Evolutionary conservation across 495 filamentous ascomycete genomes (phyloP), one percentile per base, ranked within the genome.

Genomic region (Daldinia loculata): DNA sequence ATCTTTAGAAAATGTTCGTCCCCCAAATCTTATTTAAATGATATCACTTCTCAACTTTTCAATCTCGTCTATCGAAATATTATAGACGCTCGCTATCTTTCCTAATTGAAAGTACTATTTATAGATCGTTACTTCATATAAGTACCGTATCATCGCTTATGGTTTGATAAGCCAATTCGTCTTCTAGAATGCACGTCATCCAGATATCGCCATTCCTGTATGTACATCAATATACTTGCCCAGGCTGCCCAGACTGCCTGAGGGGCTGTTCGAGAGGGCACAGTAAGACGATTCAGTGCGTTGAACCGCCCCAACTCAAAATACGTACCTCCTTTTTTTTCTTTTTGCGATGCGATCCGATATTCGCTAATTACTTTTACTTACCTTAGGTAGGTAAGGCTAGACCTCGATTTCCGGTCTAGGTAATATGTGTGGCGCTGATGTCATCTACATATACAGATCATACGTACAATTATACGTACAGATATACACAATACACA

Each of bases 151-250:
- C 55, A 51, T 26, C 4, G 30, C 51, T 30, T 55, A 36, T 34
- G 51, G 24, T 48, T 4, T 39, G 67, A 69, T 68, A 68, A 69
- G 66, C 29, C 27, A 58, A 43, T 52, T 58, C 29, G 14, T 45
- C 24, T 50, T 58, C 30, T 6, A 29, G 11, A 66, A 70, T 70
- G 68, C 68, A 70, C 68, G 68, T 71, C 68, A 66, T 71, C 52
- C 41, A 55, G 56, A 66, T 66, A 36, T 51, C 56, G 36, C 51
- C 48, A 53, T 61, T 50, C 56, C n/a, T 39, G 12, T 56, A 50
- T 55, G 43, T 53, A 52, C 52, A 36, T 29, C 22, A 48, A 36
- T 50, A 53, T 17, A 45, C 29, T 29, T 55, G 24, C 11, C 15
- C 22, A 34, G 53, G 24, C 19, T 27, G 36, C 55, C 30, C n/a